Percentiles rank a stretch among this genome's conserved stretches.
These are phyloP conservation scores for Metschnikowia dekortorum DNA, from an alignment of 805 yeast genomes.

Conservation along the genomic window DNA sequence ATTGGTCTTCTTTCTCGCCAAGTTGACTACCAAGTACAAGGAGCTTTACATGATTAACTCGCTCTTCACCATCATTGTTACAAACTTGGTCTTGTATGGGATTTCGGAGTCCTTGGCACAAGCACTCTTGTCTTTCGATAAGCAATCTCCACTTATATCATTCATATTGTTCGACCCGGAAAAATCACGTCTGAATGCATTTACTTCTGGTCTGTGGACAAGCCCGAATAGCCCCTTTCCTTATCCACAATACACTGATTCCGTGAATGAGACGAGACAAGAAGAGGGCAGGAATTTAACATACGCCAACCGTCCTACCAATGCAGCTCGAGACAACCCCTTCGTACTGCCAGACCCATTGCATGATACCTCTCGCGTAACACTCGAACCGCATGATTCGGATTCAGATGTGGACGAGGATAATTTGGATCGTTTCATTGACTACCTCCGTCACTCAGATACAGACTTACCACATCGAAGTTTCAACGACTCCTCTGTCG, in stretches of 20 bases:
- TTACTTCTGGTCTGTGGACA: background rate
- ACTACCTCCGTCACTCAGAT: slow-evolving; percentile 29
- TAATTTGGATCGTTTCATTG: slow-evolving; percentile 30
- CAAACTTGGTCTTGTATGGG: slow-evolving; percentile 79
- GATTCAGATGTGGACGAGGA: slow-evolving; percentile 24
- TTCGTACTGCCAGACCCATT: background rate
- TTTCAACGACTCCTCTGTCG: background rate
- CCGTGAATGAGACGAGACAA: background rate
- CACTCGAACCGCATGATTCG: background rate
- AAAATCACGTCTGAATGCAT: background rate
- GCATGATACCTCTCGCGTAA: background rate
- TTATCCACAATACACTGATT: background rate
- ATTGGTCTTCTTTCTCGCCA: slow-evolving; percentile 47
- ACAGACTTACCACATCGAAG: slow-evolving; percentile 6
- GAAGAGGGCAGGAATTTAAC: background rate
- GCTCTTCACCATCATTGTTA: slow-evolving; percentile 70
- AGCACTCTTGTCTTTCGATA: slow-evolving; percentile 40
- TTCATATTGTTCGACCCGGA: slow-evolving; percentile 1
- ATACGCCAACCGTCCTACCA: background rate
- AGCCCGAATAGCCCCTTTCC: background rate
- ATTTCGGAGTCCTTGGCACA: slow-evolving; percentile 93
- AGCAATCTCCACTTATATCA: slow-evolving; percentile 5
- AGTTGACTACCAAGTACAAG: slow-evolving; percentile 55
- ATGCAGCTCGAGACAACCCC: background rate
- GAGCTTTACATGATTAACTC: slow-evolving; percentile 60